These are phyloP conservation scores for Cryptococcus hybrid DNA, from an alignment of 1,284 basidiomycete genomes.

Conservation along the genomic window DNA sequence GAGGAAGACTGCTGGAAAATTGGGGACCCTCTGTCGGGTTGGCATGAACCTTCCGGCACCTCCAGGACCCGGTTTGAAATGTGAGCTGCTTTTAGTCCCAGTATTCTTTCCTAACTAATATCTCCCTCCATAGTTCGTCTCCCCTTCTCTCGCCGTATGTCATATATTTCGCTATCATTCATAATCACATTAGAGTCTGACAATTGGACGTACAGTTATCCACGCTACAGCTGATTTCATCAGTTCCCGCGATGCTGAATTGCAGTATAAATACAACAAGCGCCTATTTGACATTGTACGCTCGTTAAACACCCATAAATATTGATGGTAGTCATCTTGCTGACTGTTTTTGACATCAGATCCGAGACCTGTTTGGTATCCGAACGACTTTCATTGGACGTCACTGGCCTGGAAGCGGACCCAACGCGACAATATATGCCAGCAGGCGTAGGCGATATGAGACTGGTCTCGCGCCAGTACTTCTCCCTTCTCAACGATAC, in stretches of 20 bases:
- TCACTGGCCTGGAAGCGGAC: constrained; percentile 35
- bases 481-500: not conserved
- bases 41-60: constrained; percentile 32
- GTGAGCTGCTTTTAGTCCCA: not conserved
- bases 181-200: not conserved
- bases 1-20: constrained; percentile 32
- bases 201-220: constrained; percentile 23
- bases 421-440: constrained; percentile 11
- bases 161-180: no score
- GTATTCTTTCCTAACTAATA: no score
- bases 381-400: constrained; percentile 14
- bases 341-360: constrained; percentile 12
- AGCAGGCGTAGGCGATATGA: not conserved
- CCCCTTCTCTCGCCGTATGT: constrained; percentile 34
- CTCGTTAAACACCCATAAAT: not conserved
- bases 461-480: not conserved
- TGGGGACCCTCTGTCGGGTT: constrained; percentile 16
- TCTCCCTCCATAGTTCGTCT: not conserved
- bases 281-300: constrained; percentile 22
- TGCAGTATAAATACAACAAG: constrained; percentile 20
- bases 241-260: constrained; percentile 26
- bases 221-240: constrained; percentile 32
- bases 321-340: not conserved
- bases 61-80: constrained; percentile 23
- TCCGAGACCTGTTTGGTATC: constrained; percentile 30